Evolutionary conservation across 2,329 filamentous ascomycete genomes (phyloP).

Genomic region (Ophiostoma ips): DNA sequence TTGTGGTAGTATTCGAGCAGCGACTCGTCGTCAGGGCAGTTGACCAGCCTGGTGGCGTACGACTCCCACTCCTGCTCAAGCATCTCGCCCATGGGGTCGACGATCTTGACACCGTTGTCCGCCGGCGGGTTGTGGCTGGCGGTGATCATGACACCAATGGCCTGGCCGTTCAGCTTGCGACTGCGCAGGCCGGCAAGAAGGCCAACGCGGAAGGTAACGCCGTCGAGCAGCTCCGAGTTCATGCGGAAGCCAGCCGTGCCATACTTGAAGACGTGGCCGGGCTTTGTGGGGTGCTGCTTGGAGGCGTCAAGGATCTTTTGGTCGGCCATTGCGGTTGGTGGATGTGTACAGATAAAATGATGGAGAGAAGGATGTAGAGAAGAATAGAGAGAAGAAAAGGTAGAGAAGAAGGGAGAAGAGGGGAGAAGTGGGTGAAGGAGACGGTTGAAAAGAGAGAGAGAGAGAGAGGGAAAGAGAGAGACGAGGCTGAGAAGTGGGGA

Average conservation of each 20-base stretch:
- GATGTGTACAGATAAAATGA: not conserved
- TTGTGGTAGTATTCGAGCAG: conserved; percentile 64
- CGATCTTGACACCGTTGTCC: conserved; percentile 89
- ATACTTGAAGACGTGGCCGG: conserved; percentile 43
- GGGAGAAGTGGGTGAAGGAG: not conserved
- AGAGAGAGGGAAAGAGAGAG: not conserved
- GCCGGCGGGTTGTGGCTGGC: conserved; percentile 82
- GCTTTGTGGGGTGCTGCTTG: conserved; percentile 45
- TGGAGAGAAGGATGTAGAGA: not conserved
- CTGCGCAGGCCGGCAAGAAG: conserved; percentile 79
- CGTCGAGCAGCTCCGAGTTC: conserved; percentile 69
- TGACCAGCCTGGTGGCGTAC: conserved; percentile 79
- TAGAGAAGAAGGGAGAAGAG: not conserved
- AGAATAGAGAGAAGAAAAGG: not conserved
- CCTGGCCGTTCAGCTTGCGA: conserved; percentile 75
- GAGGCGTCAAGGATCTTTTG: conserved; percentile 44
- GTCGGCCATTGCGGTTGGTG: conserved; percentile 7
- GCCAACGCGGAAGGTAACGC: conserved; percentile 84
- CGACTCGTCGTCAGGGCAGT: conserved; percentile 60
- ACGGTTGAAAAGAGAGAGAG: not conserved
- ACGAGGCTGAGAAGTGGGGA: conserved; percentile 7
- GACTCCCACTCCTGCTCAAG: conserved; percentile 89
- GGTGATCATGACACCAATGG: conserved; percentile 93
- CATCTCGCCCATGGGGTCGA: conserved; percentile 98
- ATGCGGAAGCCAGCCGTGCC: conserved; percentile 56